phyloP scores from a whole-genome alignment of 129 eudicot genomes.

The Escallonia rubra region DNA sequence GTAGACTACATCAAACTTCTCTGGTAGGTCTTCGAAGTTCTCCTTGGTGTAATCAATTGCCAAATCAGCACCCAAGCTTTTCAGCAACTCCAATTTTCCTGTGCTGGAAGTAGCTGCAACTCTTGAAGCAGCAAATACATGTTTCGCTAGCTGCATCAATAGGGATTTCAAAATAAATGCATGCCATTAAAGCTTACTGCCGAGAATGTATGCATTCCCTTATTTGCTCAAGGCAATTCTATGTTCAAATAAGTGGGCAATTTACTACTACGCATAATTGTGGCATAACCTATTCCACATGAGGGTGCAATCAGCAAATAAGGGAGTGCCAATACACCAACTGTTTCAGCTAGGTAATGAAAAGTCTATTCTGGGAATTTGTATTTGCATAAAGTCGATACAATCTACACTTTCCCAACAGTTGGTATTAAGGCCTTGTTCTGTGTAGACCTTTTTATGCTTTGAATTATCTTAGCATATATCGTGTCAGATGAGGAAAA shows the following conservation, averaged over 20 bases:
- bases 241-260: too few species aligned
- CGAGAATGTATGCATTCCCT: neutral
- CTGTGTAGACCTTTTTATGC: too few species aligned
- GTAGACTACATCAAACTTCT: conserved; percentile 82
- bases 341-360: too few species aligned
- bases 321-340: too few species aligned
- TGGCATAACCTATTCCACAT: too few species aligned
- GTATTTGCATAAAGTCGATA: too few species aligned
- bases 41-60: conserved; percentile 90
- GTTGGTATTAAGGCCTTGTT: too few species aligned
- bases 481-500: neutral
- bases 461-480: neutral
- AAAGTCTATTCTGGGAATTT: too few species aligned
- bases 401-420: too few species aligned
- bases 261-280: too few species aligned
- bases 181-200: neutral
- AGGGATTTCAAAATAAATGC: neutral
- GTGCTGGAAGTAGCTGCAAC: conserved; percentile 90
- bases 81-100: conserved; percentile 62
- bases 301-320: too few species aligned
- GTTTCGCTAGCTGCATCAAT: conserved; percentile 67
- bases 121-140: conserved; percentile 81
- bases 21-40: conserved; percentile 77
- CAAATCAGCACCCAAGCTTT: conserved; percentile 81
- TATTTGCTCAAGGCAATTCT: too few species aligned